phyloP scores from a whole-genome alignment of 441 rosid genomes.

The Brassica balearica region DNA sequence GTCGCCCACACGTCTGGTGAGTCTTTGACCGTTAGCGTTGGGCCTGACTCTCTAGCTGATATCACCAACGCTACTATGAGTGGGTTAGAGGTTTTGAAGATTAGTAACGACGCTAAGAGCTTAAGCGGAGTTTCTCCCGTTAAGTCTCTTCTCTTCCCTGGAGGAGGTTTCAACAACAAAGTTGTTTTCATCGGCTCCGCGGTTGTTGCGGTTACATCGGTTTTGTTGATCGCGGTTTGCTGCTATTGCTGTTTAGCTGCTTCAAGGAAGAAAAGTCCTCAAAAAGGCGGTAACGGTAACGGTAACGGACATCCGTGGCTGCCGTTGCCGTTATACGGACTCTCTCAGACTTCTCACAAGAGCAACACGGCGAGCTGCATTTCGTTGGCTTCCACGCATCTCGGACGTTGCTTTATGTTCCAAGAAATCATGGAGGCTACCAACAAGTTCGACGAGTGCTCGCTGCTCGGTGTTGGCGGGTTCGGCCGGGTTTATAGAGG shows the following conservation, averaged over 20 bases:
- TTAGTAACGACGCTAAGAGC: slow-evolving; percentile 78
- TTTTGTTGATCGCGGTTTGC: slow-evolving; percentile 59
- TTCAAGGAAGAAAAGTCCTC: slow-evolving; percentile 40
- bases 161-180: slow-evolving; percentile 41
- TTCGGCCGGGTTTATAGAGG: slow-evolving; percentile 95
- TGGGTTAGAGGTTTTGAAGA: slow-evolving; percentile 89
- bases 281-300: slow-evolving; percentile 48
- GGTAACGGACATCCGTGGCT: slow-evolving; percentile 56
- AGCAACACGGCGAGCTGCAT: slow-evolving; percentile 86
- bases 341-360: slow-evolving; percentile 89
- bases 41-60: slow-evolving; percentile 75
- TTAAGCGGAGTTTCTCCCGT: slow-evolving; percentile 72
- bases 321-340: slow-evolving; percentile 88
- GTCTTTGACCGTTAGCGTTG: slow-evolving; percentile 80
- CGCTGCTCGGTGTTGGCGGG: slow-evolving; percentile 96
- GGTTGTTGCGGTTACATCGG: slow-evolving; percentile 50
- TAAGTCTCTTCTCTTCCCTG: slow-evolving; percentile 55
- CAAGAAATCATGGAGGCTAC: slow-evolving; percentile 93
- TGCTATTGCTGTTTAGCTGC: slow-evolving; percentile 58
- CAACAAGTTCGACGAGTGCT: slow-evolving; percentile 85
- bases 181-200: slow-evolving; percentile 60
- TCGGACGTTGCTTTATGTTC: slow-evolving; percentile 83
- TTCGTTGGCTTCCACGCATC: slow-evolving; percentile 74
- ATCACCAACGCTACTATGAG: slow-evolving; percentile 73
- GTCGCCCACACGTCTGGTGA: slow-evolving; percentile 60